Base-by-base conservation (phyloP, 306 rosid genomes). In the Cicer pinnatifidum region DNA sequence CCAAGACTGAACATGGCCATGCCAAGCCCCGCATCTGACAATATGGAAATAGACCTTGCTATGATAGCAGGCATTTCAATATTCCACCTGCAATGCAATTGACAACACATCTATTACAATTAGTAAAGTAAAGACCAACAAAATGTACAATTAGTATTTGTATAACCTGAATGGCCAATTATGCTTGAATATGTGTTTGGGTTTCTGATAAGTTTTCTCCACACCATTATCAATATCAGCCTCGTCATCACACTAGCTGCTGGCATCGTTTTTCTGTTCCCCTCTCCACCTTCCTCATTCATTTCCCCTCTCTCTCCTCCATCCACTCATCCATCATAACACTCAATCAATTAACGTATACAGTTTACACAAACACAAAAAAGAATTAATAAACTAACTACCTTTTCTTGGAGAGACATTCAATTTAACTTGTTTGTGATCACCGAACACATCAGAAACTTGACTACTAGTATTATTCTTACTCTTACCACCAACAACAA, bases 1-100 rank as follows among this genome's bases (percentile, higher is more conserved):
- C 98, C 98, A 13, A 93, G 98, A 84, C 98, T 92, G 85, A 92
- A 90, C 98, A 92, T 92, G 79, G 98, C 95, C 97, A 92, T 92
- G 78, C 98, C 98, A 28, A 93, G 97, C 54, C 97, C 98, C 20
- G 98, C 98, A 81, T 93, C 98, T 43, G 98, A 93, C 81, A 90
- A 76, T 52, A 93, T 93, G 28, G 97, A 86, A 51, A 93, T 93
- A 65, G 98, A 93, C 82, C 90, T 85, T 1, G 97, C 91, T 59
- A 93, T 82, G 37, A 93, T 89, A 37, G 87, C 89, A 46, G 97
- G 98, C 98, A 93, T 93, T 79, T 85, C 58, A 63, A 93, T 35
- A 63, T 90, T 68, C 97, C 97, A 92, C 91, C 98, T 92, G 72
- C 67, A 76, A 58, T 16, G 33, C 28, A 62, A 59, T 12, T 12